Evolutionary conservation across 2,329 filamentous ascomycete genomes (phyloP).

Genomic region (Acrocalymma vagum): DNA sequence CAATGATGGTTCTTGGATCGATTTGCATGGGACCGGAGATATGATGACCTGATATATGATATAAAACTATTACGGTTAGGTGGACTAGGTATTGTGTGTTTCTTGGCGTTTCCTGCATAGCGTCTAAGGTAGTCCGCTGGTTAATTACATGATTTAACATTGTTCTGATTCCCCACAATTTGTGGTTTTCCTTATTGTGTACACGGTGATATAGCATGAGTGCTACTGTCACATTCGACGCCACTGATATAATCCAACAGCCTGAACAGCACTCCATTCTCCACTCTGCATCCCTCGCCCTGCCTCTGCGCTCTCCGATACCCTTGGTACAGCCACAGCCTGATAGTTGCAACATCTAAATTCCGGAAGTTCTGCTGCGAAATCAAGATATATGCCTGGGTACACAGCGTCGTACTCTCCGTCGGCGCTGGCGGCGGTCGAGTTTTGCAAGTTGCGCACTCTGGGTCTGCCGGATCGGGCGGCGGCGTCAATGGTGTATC

Average conservation of each 20-base stretch:
- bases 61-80: no score
- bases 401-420: constrained; percentile 44
- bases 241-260: constrained; percentile 48
- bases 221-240: constrained; percentile 14
- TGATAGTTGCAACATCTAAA: constrained; percentile 38
- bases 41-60: constrained; percentile 18
- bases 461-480: constrained; percentile 14
- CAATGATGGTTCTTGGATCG: no score
- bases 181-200: no score
- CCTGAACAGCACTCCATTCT: constrained; percentile 41
- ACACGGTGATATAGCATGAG: not conserved
- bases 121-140: constrained; percentile 26
- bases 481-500: constrained; percentile 14
- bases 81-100: constrained; percentile 8
- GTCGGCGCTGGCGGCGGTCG: constrained; percentile 32
- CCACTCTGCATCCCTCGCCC: constrained; percentile 45
- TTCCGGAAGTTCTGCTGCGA: constrained; percentile 44
- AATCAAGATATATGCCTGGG: constrained; percentile 43
- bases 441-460: constrained; percentile 37
- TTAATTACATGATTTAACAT: no score
- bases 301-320: constrained; percentile 32
- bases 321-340: constrained; percentile 42
- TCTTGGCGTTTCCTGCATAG: constrained; percentile 29
- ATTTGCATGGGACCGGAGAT: no score
- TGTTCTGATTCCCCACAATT: no score